phyloP scores from a whole-genome alignment of 306 rosid genomes.

The Corylus heterophylla region DNA sequence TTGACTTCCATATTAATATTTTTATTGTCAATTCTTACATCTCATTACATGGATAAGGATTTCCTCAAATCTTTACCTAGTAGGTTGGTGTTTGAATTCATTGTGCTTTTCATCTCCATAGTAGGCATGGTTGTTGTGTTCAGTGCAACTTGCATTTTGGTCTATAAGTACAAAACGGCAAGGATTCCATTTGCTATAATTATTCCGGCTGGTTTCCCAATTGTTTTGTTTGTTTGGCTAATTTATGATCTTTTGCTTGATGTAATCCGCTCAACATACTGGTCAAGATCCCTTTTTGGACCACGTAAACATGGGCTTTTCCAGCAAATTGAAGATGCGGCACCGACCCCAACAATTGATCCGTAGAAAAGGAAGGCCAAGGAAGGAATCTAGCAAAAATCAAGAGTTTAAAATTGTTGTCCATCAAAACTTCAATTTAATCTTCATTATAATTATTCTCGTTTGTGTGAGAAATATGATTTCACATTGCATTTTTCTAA shows the following conservation, averaged over 20 bases:
- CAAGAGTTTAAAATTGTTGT: no score
- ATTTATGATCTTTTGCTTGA: conserved; percentile 43
- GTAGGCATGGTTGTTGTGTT: conserved; percentile 49
- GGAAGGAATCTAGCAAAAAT: no score
- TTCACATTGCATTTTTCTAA: no score
- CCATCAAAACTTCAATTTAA: no score
- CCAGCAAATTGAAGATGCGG: background rate
- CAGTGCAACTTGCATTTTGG: conserved; percentile 20
- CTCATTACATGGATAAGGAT: conserved; percentile 47
- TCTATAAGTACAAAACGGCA: conserved; percentile 16
- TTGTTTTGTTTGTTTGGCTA: conserved; percentile 31
- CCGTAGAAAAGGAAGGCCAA: no score
- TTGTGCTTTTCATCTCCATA: conserved; percentile 44
- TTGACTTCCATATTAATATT: no score
- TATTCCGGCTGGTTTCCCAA: conserved; percentile 31
- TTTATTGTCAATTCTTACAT: conserved; percentile 46
- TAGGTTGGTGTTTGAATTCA: conserved; percentile 18
- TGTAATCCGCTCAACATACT: conserved; percentile 35
- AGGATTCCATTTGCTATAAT: conserved; percentile 40
- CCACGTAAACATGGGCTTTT: conserved; percentile 27
- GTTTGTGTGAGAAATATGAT: no score
- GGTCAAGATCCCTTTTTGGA: conserved; percentile 36
- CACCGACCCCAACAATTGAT: no score
- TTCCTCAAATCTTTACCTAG: conserved; percentile 40
- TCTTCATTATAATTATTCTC: no score